Conservation (phyloP, 2,329 filamentous ascomycete species). For the Microcera coccophila region DNA sequence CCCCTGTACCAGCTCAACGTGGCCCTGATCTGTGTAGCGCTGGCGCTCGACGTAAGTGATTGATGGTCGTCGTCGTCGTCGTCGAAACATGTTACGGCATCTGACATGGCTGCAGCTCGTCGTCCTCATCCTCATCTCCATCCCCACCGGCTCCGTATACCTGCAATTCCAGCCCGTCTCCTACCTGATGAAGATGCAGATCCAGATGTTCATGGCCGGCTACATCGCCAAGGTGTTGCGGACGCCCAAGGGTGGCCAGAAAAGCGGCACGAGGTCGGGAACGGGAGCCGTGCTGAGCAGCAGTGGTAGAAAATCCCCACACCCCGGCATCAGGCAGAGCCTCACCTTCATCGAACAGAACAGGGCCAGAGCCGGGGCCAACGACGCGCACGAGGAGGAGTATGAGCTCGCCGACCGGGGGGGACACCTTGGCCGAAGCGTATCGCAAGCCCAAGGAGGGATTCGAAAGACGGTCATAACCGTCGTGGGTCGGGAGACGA, state of each 20-base stretch:
- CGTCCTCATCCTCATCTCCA: constrained; percentile 26
- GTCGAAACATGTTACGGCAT: accelerated
- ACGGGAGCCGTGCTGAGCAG: background rate
- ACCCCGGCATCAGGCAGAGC: background rate
- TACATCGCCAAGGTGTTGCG: constrained; percentile 39
- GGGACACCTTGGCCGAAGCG: background rate
- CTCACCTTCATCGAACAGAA: constrained; percentile 1
- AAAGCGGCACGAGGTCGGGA: constrained; percentile 2
- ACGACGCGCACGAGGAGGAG: constrained; percentile 5
- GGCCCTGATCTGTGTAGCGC: constrained; percentile 21
- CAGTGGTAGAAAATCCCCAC: background rate
- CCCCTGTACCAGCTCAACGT: constrained; percentile 37
- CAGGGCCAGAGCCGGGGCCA: constrained; percentile 7
- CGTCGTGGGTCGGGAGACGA: constrained; percentile 6
- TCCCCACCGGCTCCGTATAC: constrained; percentile 27
- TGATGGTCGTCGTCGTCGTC: accelerated
- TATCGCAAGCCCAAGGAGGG: background rate
- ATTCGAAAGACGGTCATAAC: constrained; percentile 22
- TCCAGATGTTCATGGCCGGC: constrained; percentile 49
- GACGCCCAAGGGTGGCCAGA: constrained; percentile 9
- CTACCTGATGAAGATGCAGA: constrained; percentile 47
- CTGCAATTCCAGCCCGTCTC: constrained; percentile 42
- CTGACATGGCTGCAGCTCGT: constrained; percentile 14
- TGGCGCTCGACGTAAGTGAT: constrained; percentile 23
- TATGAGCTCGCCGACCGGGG: constrained; percentile 3